Base-by-base conservation (phyloP, 495 filamentous ascomycete species). In the Umbilicaria muhlenbergii region DNA sequence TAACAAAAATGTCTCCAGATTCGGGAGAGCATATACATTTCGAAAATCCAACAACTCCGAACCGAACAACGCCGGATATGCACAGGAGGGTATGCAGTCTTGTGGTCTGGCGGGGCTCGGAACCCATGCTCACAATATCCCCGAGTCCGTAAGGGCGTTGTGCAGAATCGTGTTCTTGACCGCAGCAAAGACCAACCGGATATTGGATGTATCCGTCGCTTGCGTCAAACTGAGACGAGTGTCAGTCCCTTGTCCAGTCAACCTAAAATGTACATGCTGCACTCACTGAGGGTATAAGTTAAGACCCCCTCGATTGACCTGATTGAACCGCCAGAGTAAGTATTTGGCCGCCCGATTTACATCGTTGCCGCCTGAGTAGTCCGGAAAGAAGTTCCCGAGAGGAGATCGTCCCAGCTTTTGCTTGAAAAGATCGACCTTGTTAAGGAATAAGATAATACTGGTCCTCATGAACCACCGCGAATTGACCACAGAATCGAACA, bases 401-500 rank as follows among this genome's bases (percentile, higher is more conserved):
- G 92, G 86, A 35, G 85, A 92, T 48, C 86, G 75, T 33, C 79
- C 81, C 36, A 98, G 78, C 59, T 96, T 98, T 54, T 81, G 75
- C 55, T 87, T 86, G 75, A 98, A 98, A 46, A 95, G 74, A 70
- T 95, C 92, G 43, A 98, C 92, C 62, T 98, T 98, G 67, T 95
- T 95, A 40, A 98, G 69, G 68, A 96, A 96, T 19, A 98, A 71
- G 58, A 96, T 95, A 59, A 98, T 98, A 61, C 86, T 94, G 18
- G 91, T 95, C 46, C 91, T 74, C 80, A 95, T 88, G 62, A 98
- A 98, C 92, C 92, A 98, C 53, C 91, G 73, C 45, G 89, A 95
- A 63, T 98, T 98, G 50, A 98, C 91, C 4, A 98, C 91, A 7
- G 89, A 95, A 64, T 96, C 92, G 60, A 98, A 98, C n/a, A 98